Base-by-base conservation (phyloP, 768 basidiomycete species). In the Mycena olivaceomarginata region DNA sequence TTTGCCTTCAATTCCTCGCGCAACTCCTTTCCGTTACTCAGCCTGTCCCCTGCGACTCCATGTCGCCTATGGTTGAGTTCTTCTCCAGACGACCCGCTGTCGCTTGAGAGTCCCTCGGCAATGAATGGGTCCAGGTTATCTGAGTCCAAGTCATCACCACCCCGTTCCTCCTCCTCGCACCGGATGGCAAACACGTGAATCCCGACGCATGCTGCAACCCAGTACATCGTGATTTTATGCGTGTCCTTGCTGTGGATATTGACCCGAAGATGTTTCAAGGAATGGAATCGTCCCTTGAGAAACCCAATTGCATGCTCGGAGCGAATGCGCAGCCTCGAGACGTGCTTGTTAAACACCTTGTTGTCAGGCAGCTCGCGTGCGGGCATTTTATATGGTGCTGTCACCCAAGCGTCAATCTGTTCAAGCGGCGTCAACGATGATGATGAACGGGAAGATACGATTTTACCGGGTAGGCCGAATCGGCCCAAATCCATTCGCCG, bases 401-500 rank as follows among this genome's bases (percentile, higher is more conserved):
- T 67, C 8, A 75, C n/a, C 67, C 62, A 75, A 5, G 45, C 67
- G 37, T 41, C 20, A 37, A 51, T 62, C 60, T 62, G 39, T 45
- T 45, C 43, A 31, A 31, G 31, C 43, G 43, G 9, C 13, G 43
- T 45, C 43, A 45, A 45, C 31, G 31, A 45, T 13, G 13, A 10
- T 5, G 43, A 10, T 11, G 11, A 45, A 45, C 1, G 43, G 9
- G 13, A 11, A 45, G 13, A 45, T 45, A 45, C 13, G 2, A 45
- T 45, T 7, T 39, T 25, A 59, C 76, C 8, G 86, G 84, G 78
- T 88, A 87, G 15, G 87, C 85, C 16, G 87, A 86, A 77, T 88
- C 87, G 16, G 82, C 85, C 85, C 86, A 87, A 22, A 87, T 78
- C 40, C 70, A 87, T 59, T 87, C 86, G 5, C 74, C 78, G n/a